Evolutionary conservation across 352 stramenopile species (phyloP).

Genomic region (Pythium catenulatum): DNA sequence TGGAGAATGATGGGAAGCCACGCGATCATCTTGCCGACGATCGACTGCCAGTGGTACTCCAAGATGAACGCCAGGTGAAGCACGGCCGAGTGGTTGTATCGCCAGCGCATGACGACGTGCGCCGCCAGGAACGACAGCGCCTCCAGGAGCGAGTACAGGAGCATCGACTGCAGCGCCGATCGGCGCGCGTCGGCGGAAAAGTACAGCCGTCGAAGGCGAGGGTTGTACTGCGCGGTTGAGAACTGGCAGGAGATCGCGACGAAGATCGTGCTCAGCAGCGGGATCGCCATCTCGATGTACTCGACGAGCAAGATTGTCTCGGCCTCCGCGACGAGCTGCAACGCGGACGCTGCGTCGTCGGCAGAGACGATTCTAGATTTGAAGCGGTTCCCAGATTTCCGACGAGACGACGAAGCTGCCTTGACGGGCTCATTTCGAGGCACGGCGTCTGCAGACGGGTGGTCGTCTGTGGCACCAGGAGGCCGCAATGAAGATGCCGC

Average conservation of each 20-base stretch:
- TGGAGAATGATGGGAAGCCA: constrained; percentile 50
- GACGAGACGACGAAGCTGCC: not conserved
- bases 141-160: constrained; percentile 55
- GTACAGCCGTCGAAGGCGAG: constrained; percentile 12
- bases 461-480: too few species aligned
- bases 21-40: constrained; percentile 51
- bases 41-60: constrained; percentile 36
- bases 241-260: constrained; percentile 29
- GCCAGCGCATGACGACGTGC: constrained; percentile 45
- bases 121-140: constrained; percentile 35
- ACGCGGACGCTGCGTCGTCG: not conserved
- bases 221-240: constrained; percentile 29
- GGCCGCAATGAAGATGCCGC: too few species aligned
- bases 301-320: constrained; percentile 60
- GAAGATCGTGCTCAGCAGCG: constrained; percentile 47
- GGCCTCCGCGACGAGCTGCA: constrained; percentile 26
- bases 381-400: too few species aligned
- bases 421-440: too few species aligned
- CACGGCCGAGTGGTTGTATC: constrained; percentile 44
- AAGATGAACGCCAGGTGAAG: constrained; percentile 56
- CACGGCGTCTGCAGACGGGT: too few species aligned
- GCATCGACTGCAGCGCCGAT: constrained; percentile 2
- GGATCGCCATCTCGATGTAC: constrained; percentile 58
- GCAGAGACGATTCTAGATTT: too few species aligned
- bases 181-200: not conserved